Percentiles rank a stretch among this genome's conserved stretches.
Evolutionary conservation across 345 rosid species (phyloP).

Genomic region (Cardiospermum halicacabum): DNA sequence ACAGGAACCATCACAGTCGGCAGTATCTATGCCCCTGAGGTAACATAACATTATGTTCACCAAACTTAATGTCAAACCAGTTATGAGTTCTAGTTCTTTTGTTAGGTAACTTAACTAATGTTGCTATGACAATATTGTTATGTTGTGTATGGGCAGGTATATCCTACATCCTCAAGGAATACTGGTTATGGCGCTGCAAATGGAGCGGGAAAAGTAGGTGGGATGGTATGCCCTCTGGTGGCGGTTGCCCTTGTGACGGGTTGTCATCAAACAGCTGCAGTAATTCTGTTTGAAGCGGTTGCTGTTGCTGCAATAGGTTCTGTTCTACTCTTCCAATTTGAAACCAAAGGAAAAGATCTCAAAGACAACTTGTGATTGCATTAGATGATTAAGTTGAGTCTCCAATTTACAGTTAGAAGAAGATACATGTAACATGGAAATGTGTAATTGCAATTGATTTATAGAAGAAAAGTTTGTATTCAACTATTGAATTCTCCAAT

Average conservation of each 20-base stretch:
- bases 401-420: too few relatives aligned
- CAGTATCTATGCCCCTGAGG: conserved; percentile 64
- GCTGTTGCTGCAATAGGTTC: conserved; percentile 32
- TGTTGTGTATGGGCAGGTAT: conserved; percentile 27
- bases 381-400: neutral
- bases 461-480: too few relatives aligned
- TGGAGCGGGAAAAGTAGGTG: conserved; percentile 58
- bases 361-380: conserved; percentile 19
- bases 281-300: conserved; percentile 35
- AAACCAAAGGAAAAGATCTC: conserved; percentile 49
- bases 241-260: conserved; percentile 45
- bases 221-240: conserved; percentile 53
- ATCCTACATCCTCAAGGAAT: conserved; percentile 50
- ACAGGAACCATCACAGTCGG: conserved; percentile 42
- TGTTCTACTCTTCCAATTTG: conserved; percentile 41
- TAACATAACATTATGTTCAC: conserved; percentile 5
- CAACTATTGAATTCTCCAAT: too few relatives aligned
- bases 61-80: too few relatives aligned
- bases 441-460: too few relatives aligned
- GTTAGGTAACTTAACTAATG: too few relatives aligned
- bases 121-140: too few relatives aligned
- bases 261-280: conserved; percentile 46
- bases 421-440: too few relatives aligned
- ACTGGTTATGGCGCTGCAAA: conserved; percentile 55
- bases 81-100: too few relatives aligned